Evolutionary conservation across 2,329 filamentous ascomycete genomes (phyloP).

Genomic region (Exophiala viscosa): DNA sequence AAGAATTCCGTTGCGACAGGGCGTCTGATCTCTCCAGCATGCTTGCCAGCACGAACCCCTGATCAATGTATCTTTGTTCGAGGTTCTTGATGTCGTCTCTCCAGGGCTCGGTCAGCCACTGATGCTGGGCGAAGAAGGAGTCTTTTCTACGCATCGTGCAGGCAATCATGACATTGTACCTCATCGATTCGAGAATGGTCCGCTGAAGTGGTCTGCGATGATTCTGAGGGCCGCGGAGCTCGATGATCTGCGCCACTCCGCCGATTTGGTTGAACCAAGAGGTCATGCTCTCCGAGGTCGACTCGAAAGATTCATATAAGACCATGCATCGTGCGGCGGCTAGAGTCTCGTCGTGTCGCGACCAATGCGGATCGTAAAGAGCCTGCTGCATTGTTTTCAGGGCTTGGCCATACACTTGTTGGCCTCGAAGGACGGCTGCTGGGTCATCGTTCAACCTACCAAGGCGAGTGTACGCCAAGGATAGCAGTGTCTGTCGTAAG

Average conservation of each 20-base stretch:
- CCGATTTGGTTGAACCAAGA: constrained; percentile 12
- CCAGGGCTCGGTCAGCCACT: constrained; percentile 13
- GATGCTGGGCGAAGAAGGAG: constrained; percentile 1
- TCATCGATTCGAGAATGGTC: constrained; percentile 10
- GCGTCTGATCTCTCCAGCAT: background rate
- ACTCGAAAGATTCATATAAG: constrained; percentile 12
- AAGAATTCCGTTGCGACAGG: background rate
- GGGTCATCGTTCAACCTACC: constrained; percentile 5
- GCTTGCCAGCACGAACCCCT: constrained; percentile 6
- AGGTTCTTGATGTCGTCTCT: background rate
- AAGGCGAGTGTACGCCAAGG: constrained; percentile 5
- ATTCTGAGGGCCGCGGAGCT: constrained; percentile 5
- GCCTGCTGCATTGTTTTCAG: constrained; percentile 8
- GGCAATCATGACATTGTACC: constrained; percentile 11
- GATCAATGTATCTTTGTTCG: constrained; percentile 10
- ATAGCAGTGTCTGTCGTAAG: constrained; percentile 6
- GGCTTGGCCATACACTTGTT: constrained; percentile 5
- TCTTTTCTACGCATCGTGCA: background rate
- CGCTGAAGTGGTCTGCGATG: constrained; percentile 1
- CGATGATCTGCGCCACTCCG: constrained; percentile 8
- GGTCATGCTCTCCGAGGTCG: constrained; percentile 10
- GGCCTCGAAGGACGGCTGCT: constrained; percentile 1
- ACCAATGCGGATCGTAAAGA: background rate
- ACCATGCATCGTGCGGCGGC: constrained; percentile 13
- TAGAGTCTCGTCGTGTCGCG: constrained; percentile 4